Conservation (phyloP, 768 basidiomycete genomes). For the Mycena polygramma region DNA sequence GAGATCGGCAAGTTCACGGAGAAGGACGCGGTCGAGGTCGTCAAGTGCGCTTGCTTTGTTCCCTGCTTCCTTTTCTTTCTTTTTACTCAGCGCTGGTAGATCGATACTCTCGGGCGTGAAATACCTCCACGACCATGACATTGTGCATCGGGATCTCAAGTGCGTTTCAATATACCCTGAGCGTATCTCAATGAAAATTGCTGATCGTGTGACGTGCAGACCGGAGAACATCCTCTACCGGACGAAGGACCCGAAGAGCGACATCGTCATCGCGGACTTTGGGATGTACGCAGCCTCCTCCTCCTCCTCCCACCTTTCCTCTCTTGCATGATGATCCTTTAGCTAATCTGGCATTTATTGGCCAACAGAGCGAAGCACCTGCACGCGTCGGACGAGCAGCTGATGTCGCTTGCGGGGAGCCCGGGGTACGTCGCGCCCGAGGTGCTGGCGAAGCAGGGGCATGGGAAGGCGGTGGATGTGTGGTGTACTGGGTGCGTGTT, state of each 20-base stretch:
- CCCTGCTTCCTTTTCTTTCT: background rate
- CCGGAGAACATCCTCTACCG: conserved; percentile 98
- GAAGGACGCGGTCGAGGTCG: conserved; percentile 84
- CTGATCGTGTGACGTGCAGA: conserved; percentile 51
- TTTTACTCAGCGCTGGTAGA: conserved; percentile 51
- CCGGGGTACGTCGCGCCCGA: conserved; percentile 95
- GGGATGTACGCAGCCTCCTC: conserved; percentile 77
- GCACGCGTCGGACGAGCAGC: conserved; percentile 75
- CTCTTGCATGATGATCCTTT: too few species aligned
- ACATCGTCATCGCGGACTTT: conserved; percentile 96
- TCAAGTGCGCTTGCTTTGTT: conserved; percentile 78
- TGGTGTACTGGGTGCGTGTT: conserved; percentile 94
- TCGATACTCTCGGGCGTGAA: conserved; percentile 87
- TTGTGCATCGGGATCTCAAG: conserved; percentile 98
- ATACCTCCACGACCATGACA: conserved; percentile 92
- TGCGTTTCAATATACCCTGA: conserved; percentile 47
- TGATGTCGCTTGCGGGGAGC: conserved; percentile 81
- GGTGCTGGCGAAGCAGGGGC: conserved; percentile 83
- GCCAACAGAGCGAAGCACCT: conserved; percentile 82
- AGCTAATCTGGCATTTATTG: background rate
- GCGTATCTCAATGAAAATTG: background rate
- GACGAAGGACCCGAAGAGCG: conserved; percentile 79
- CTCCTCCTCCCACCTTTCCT: background rate
- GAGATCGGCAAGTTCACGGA: conserved; percentile 94
- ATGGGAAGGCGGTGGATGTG: conserved; percentile 93